Base-by-base conservation (phyloP, 2,329 filamentous ascomycete genomes). In the Fusarium sp. region DNA sequence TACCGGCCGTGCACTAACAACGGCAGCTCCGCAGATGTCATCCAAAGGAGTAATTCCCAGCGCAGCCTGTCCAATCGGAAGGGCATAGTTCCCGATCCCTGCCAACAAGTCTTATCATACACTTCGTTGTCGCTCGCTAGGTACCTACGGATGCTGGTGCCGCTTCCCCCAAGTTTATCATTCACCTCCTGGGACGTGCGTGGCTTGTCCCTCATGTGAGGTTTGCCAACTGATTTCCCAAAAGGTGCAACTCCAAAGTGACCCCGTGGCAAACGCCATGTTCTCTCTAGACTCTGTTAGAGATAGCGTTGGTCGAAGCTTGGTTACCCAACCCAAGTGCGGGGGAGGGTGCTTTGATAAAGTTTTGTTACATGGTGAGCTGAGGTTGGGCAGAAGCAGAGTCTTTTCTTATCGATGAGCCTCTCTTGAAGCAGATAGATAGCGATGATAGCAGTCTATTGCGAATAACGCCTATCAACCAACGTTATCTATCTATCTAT, bases 51-150 rank as follows among this genome's bases (percentile, higher is more conserved):
- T 42, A 61, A 60, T 61, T 49, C 19, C 13, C 22, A 15, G 29
- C 13, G 13, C 7, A 1, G 5, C 13, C 32, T 29, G 15, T 1
- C 64, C 64, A 65, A 63, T 65, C 44, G 42, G 58, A 36, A 35
- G 25, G 48, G 6, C 48, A 24, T 31, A 36, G 15, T 60, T 53
- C 34, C 61, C 58, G 58, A 65, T 40, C 51, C 63, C 32, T 46
- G 53, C 36, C 19, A 38, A 50, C 22, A 9, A 4, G 15, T 8
- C 11, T n/a, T 59, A 9, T 13, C 7, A 28, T 41, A 26, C 29
- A 26, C 5, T 45, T 7, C 13, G 13, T 13, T 49, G 53, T 34
- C 19, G 44, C 38, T n/a, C n/a, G n/a, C n/a, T n/a, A n/a, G n/a
- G n/a, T n/a, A 34, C 31, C 25, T 32, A 25, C 28, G 19, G 38